Evolutionary conservation across 495 filamentous ascomycete genomes (phyloP).

Genomic region (Hypoxylon rickii): DNA sequence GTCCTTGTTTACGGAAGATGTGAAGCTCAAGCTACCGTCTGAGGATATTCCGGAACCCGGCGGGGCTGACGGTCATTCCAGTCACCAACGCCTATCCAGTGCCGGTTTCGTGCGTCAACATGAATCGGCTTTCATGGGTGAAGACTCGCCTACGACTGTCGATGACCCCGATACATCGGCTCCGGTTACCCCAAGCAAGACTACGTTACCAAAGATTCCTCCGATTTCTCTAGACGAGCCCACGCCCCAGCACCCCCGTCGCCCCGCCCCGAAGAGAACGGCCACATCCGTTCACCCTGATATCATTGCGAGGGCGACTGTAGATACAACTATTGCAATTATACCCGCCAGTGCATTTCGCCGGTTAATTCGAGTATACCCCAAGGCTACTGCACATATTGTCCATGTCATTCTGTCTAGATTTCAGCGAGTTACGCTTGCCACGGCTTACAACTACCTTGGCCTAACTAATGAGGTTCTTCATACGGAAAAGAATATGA

Average conservation of each 20-base stretch:
- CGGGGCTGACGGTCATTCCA: conserved; percentile 8
- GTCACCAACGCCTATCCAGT: conserved; percentile 45
- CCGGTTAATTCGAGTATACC: conserved; percentile 91
- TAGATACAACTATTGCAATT: conserved; percentile 97
- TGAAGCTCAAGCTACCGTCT: conserved; percentile 63
- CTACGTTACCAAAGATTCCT: conserved; percentile 59
- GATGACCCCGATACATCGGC: conserved; percentile 29
- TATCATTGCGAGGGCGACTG: conserved; percentile 93
- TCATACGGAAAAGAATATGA: conserved; percentile 87
- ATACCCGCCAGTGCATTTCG: conserved; percentile 96
- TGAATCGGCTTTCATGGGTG: conserved; percentile 33
- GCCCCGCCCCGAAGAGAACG: conserved; percentile 39
- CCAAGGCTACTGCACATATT: conserved; percentile 94
- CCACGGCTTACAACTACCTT: conserved; percentile 91
- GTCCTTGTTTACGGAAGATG: conserved; percentile 93
- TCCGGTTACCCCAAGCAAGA: conserved; percentile 24
- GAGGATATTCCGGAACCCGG: conserved; percentile 24
- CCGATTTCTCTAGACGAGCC: conserved; percentile 70
- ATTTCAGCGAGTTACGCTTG: conserved; percentile 91
- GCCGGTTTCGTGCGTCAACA: conserved; percentile 53
- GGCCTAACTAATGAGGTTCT: conserved; percentile 89
- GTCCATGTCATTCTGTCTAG: conserved; percentile 95
- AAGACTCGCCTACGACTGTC: background rate
- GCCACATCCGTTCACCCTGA: conserved; percentile 90
- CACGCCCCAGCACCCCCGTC: conserved; percentile 34